phyloP scores from a whole-genome alignment of 176 grass and related monocot species.

The Zea luxurians region DNA sequence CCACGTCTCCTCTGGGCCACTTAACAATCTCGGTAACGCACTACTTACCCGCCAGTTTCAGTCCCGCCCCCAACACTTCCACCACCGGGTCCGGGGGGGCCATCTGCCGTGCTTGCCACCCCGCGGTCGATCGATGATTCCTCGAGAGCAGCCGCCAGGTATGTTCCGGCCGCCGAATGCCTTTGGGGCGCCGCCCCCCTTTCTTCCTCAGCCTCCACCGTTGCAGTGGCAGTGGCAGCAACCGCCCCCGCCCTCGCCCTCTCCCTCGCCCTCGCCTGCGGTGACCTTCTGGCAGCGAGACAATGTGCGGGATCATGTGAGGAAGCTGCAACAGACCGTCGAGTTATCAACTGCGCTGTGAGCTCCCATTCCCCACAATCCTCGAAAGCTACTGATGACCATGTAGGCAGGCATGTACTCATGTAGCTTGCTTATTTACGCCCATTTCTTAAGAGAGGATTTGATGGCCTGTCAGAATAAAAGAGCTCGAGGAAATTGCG shows the following conservation, averaged over 20 bases:
- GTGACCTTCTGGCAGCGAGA: constrained; percentile 54
- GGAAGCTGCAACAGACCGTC: constrained; percentile 62
- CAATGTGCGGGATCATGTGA: constrained; percentile 65
- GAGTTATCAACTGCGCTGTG: constrained; percentile 55
- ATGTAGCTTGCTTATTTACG: background rate
- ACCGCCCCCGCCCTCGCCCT: constrained; percentile 7
- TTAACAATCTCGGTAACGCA: background rate
- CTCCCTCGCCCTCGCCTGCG: constrained; percentile 20
- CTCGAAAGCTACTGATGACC: background rate
- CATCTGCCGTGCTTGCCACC: background rate
- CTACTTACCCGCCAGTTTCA: background rate
- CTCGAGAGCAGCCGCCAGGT: background rate
- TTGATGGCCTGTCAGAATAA: constrained; percentile 42
- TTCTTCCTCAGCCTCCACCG: constrained; percentile 1
- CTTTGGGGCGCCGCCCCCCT: background rate
- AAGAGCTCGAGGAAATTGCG: constrained; percentile 65
- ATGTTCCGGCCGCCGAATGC: constrained; percentile 39
- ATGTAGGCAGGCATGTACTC: background rate
- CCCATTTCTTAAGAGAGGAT: background rate
- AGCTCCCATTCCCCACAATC: constrained; percentile 35
- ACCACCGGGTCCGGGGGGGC: background rate
- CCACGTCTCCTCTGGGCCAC: background rate
- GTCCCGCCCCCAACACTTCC: too few species aligned
- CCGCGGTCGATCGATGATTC: background rate
- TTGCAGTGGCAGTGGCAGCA: constrained; percentile 42